Evolutionary conservation across 805 yeast species (phyloP).

Genomic region (Priceomyces medius): DNA sequence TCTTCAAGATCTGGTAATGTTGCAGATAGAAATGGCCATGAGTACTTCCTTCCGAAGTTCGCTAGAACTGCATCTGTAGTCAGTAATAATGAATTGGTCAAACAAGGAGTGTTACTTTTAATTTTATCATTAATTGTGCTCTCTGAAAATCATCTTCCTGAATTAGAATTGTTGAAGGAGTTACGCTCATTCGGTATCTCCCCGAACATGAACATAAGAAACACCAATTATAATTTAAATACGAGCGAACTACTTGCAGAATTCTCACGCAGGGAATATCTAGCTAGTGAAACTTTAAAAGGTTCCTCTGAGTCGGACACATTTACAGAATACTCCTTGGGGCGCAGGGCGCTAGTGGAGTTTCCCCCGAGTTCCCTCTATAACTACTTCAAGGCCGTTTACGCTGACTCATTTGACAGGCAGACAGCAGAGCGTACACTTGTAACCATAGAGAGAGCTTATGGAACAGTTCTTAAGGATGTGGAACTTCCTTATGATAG

Average conservation of each 20-base stretch:
- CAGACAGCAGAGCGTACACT: conserved; percentile 16
- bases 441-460: conserved; percentile 26
- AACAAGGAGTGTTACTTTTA: conserved; percentile 30
- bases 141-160: conserved; percentile 31
- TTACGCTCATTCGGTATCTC: conserved; percentile 30
- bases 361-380: conserved; percentile 29
- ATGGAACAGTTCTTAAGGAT: conserved; percentile 12
- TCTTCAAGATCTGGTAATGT: background rate
- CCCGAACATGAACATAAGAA: conserved; percentile 15
- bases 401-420: conserved; percentile 23
- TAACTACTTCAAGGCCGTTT: conserved; percentile 22
- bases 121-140: conserved; percentile 29
- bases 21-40: conserved; percentile 6
- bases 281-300: conserved; percentile 15
- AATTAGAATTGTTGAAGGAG: conserved; percentile 20
- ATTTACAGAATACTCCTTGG: conserved; percentile 27
- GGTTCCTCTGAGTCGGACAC: conserved; percentile 15
- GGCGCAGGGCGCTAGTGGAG: conserved; percentile 33
- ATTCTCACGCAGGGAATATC: conserved; percentile 30
- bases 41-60: conserved; percentile 24
- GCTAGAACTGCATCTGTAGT: conserved; percentile 16
- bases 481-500: background rate
- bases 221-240: conserved; percentile 21
- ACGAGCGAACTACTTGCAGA: conserved; percentile 23
- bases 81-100: conserved; percentile 26